Base-by-base conservation (phyloP, 208 protist genomes). In the Paratrypanosoma confusum region DNA sequence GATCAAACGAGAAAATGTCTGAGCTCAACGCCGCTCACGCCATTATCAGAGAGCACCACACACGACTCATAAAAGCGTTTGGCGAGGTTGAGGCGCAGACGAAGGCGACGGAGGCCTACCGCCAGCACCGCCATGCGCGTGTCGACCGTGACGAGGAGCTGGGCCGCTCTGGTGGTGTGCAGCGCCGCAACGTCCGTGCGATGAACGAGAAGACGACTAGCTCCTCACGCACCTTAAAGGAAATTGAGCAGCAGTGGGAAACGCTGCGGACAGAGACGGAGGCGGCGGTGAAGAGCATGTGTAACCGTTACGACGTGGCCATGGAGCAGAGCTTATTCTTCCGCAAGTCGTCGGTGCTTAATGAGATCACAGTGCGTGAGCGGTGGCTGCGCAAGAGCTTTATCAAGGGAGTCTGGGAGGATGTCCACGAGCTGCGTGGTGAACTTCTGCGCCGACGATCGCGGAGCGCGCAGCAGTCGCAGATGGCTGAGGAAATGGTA, bases 401-500 rank as follows among this genome's bases (percentile, higher is more conserved):
- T 55, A 58, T 90, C 22, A 93, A 93, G 39, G 70, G 62, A 0
- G 51, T 90, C 1, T 93, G 84, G 81, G 80, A 93, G 54, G 74
- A 93, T 18, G 80, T 93, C 20, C 84, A 93, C 48, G 84, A 93
- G 53, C 51, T 89, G 31, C 68, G 84, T 10, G 84, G 79, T 2
- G 84, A 90, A 47, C 63, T 93, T 47, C 70, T 93, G 26, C 77
- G 74, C 10, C 84, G 81, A 18, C 80, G 84, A n/a, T 71, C 84
- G 6, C 76, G 80, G 20, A 93, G 76, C 39, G 77, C 78, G 18
- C 80, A 93, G 36, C 84, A 93, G 53, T 88, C 80, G 8, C 71
- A 90, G 65, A 50, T 93, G 42, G 84, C 84, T 4, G 80, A 93
- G 62, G 64, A 77, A 41, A 93, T 93, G 84, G 80, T 93, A 14